Conservation (phyloP, 1,284 basidiomycete species). For the Pseudozyma hubeiensis region DNA sequence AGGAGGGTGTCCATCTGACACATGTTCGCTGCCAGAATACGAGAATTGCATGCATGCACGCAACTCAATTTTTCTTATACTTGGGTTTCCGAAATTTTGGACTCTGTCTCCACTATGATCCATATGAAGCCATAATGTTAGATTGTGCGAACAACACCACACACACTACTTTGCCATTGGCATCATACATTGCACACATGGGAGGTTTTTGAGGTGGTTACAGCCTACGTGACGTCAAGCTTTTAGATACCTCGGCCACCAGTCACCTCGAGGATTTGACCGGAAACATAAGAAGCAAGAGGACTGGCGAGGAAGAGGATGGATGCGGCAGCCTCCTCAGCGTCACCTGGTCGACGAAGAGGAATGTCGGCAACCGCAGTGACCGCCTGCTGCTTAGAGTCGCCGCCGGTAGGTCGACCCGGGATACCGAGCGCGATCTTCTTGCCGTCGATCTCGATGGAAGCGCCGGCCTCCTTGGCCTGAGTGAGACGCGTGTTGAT, state of each 20-base stretch:
- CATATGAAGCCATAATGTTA: too few species aligned
- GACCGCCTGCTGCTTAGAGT: constrained; percentile 72
- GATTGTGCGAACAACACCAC: too few species aligned
- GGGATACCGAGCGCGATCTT: constrained; percentile 79
- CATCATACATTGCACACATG: too few species aligned
- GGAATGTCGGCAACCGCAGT: constrained; percentile 75
- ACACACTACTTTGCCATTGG: too few species aligned
- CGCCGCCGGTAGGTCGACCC: constrained; percentile 72
- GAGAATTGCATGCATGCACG: too few species aligned
- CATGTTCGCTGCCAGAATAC: too few species aligned
- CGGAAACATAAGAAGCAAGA: constrained; percentile 81
- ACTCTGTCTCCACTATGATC: too few species aligned
- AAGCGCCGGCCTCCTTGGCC: constrained; percentile 80
- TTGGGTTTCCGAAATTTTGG: too few species aligned
- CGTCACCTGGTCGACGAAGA: constrained; percentile 78
- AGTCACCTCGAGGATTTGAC: constrained; percentile 76
- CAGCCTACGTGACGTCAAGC: too few species aligned
- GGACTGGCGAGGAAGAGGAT: constrained; percentile 74
- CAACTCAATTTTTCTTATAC: too few species aligned
- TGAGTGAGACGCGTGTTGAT: constrained; percentile 78
- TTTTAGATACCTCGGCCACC: constrained; percentile 59
- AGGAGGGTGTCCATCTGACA: neutral
- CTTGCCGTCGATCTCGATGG: constrained; percentile 84
- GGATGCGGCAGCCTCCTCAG: constrained; percentile 80
- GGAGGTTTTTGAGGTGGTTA: too few species aligned